Conservation (phyloP, 164 flowering plant genomes). For the Tetracentron sinense region DNA sequence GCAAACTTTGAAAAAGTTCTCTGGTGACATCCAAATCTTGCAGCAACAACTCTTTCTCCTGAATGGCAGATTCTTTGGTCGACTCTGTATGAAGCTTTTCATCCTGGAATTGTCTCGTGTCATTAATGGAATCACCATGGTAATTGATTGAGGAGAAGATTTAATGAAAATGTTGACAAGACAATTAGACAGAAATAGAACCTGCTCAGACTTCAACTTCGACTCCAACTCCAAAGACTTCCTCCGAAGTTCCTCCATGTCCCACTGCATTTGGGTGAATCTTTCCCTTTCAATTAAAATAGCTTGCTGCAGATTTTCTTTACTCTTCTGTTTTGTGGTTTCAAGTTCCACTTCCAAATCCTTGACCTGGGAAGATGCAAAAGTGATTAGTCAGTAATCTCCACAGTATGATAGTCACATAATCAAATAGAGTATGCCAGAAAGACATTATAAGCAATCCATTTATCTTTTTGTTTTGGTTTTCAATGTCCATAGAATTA, state of each 20-base stretch:
- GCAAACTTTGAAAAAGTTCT: conserved; percentile 50
- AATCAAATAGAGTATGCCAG: too few relatives aligned
- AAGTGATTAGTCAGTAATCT: not conserved
- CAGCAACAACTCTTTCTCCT: conserved; percentile 44
- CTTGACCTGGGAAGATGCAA: conserved; percentile 57
- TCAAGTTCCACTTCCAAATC: conserved; percentile 97
- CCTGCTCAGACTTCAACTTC: conserved; percentile 71
- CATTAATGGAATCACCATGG: conserved; percentile 10
- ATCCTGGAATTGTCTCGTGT: conserved; percentile 42
- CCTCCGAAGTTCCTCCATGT: conserved; percentile 91
- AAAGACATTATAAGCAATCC: too few relatives aligned
- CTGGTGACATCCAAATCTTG: conserved; percentile 66
- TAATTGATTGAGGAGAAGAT: not conserved
- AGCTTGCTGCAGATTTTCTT: conserved; percentile 91
- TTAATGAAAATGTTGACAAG: not conserved
- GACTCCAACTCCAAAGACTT: conserved; percentile 78
- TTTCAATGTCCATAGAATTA: too few relatives aligned
- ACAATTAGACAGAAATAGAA: conserved; percentile 15
- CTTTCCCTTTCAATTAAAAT: conserved; percentile 82
- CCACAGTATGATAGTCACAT: too few relatives aligned
- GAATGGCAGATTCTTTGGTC: conserved; percentile 26
- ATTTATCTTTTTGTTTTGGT: too few relatives aligned
- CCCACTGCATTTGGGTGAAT: conserved; percentile 95
- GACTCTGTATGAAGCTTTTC: conserved; percentile 34
- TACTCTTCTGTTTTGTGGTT: conserved; percentile 69